Base-by-base conservation (phyloP, 2,329 filamentous ascomycete species). In the Boeremia lycopersici region DNA sequence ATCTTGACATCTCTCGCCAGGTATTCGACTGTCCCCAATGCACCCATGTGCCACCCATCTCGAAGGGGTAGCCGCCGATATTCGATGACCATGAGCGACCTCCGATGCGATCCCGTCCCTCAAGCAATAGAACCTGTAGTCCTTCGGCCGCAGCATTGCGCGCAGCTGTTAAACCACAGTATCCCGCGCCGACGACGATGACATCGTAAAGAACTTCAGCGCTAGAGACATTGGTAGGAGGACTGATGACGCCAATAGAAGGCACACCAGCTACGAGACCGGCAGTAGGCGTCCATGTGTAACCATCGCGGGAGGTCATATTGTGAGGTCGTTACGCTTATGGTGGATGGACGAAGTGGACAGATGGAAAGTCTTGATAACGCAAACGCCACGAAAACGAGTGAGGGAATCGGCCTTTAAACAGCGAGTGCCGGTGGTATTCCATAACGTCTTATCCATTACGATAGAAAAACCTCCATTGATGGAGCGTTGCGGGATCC, bases 1-100 rank as follows among this genome's bases (percentile, higher is more conserved):
- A 82, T n/a, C 79, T 62, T 0, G 73, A 69, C 3, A 82, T 76
- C 47, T 82, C 80, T 3, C 77, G 36, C 63, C 61, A 66, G 0
- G 48, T 55, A 30, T 64, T 61, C 1, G 60, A 48, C 33, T 66
- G 63, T 1, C 56, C 61, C 63, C 63, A 66, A 43, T 66, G 61
- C 13, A 78, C 67, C 75, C 76, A 79, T 0, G 76, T 78, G 0
- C 77, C 76, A 9, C 77, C 76, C 73, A 79, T 77, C 45, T 79
- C 77, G 34, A 75, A 68, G 0, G 72, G 60, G 36, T 64, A 64
- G 17, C 61, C 68, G 12, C 68, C 69, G 0, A 74, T 73, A 1
- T 73, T n/a, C 0, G 74, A 71, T 0, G 73, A 76, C 76, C 75
- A 79, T 36, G 75, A 77, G 5, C 76, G 70, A 1, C 76, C 76